Conservation (phyloP, 73 alveolate species). For the Paramecium tetraurelia region DNA sequence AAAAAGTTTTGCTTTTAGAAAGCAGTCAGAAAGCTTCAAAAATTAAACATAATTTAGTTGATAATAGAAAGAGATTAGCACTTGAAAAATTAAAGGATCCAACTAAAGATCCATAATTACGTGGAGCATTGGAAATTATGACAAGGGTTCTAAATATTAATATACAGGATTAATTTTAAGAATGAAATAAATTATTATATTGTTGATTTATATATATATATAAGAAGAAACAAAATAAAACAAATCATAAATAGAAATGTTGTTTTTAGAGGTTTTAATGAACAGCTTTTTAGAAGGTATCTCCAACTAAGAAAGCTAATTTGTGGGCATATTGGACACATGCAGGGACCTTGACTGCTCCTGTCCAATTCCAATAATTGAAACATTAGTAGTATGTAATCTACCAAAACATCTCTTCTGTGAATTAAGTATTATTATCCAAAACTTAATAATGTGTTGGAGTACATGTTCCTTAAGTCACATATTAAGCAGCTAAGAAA, state of each 20-base stretch:
- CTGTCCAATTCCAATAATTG: conserved; percentile 84
- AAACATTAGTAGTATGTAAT: conserved; percentile 84
- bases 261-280: neutral
- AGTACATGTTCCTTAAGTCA: conserved; percentile 78
- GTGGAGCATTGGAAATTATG: conserved; percentile 37
- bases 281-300: conserved; percentile 53
- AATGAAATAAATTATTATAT: neutral
- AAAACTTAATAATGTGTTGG: conserved; percentile 86
- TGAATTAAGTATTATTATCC: conserved; percentile 61
- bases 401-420: conserved; percentile 68
- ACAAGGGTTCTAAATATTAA: neutral
- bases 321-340: conserved; percentile 83
- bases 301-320: conserved; percentile 74
- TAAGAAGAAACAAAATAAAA: neutral
- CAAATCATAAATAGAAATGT: neutral
- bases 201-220: neutral
- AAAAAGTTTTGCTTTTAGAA: neutral
- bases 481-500: conserved; percentile 76
- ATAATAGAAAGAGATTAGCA: conserved; percentile 41
- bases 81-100: conserved; percentile 36
- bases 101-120: conserved; percentile 19
- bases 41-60: conserved; percentile 12
- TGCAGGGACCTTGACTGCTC: conserved; percentile 90
- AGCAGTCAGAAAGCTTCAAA: conserved; percentile 8
- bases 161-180: conserved; percentile 15